Base-by-base conservation (phyloP, 2,329 filamentous ascomycete species). In the Lasiodiplodia hormozganensis region DNA sequence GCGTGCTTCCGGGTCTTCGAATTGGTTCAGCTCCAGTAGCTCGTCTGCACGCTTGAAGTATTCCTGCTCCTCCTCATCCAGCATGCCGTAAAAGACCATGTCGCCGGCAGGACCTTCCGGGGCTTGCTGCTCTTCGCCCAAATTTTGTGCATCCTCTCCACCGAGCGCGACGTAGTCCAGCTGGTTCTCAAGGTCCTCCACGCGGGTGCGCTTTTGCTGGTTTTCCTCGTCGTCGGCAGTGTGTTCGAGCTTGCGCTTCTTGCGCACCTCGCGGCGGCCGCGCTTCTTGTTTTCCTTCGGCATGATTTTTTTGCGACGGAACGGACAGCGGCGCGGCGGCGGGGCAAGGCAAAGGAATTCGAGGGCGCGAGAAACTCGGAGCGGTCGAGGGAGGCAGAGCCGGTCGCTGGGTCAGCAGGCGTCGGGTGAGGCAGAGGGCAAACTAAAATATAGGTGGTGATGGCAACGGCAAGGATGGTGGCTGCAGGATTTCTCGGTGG, bases 31-130 rank as follows among this genome's bases (percentile, higher is more conserved):
- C 79, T 97, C 94, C 69, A 99, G 89, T 82, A 96, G 86, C 78
- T 96, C 92, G 82, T 96, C 94, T 66, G 94, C 94, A 58, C 89
- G 89, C 72, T 92, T 91, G 80, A 98, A 99, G 80, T 97, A 97
- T 79, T 97, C 94, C 77, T 97, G 93, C 83, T 99, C 96, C 72
- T 96, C 89, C 67, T 96, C 91, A 74, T 93, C 92, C 31, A 99
- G 89, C 85, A 97, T 90, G 71, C 96, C 96, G 75, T 96, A 98
- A 83, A 97, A 99, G 68, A 92, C 89, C 73, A 85, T 88, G 69
- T 93, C 92, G 11, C 80, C 80, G 2, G 74, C 76, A 43, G 75
- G 76, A 47, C 76, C 75, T 74, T 72, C 28, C 11, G 71, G 67
- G 12, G 66, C 68, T 65, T 69, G 68, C 18, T 72, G 62, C 21